These are phyloP conservation scores for Rhinocladiella similis DNA, from an alignment of 2,329 filamentous ascomycete species.

Conservation along the genomic window DNA sequence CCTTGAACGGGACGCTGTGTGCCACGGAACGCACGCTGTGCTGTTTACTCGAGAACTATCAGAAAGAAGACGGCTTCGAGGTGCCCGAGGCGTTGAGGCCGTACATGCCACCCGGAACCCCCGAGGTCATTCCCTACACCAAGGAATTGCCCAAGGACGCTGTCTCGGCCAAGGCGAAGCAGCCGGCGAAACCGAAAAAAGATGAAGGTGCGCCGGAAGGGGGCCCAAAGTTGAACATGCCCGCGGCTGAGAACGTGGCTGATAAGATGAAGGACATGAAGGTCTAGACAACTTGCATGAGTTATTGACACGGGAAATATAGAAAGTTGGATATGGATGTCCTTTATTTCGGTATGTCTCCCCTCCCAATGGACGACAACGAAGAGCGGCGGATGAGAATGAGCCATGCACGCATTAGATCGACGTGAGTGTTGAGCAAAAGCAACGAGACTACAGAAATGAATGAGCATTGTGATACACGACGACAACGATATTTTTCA, in stretches of 20 bases:
- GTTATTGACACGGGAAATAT: background rate
- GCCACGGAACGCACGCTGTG: slow-evolving; percentile 91
- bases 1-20: slow-evolving; percentile 84
- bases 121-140: slow-evolving; percentile 83
- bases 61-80: slow-evolving; percentile 79
- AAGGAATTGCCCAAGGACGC: slow-evolving; percentile 81
- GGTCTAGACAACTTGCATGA: slow-evolving; percentile 33
- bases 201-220: slow-evolving; percentile 31
- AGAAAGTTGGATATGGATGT: background rate
- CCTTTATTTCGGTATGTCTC: background rate
- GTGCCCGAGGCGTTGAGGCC: slow-evolving; percentile 82
- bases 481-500: no score
- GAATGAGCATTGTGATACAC: no score
- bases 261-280: slow-evolving; percentile 44
- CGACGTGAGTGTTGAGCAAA: no score
- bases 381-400: no score
- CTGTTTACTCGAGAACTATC: slow-evolving; percentile 95
- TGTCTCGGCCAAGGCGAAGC: slow-evolving; percentile 59
- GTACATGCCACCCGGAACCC: slow-evolving; percentile 79
- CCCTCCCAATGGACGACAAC: no score
- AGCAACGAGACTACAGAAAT: no score
- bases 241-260: slow-evolving; percentile 35
- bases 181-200: slow-evolving; percentile 32
- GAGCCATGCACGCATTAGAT: no score
- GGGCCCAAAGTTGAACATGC: slow-evolving; percentile 23